Conservation (phyloP, 1,284 basidiomycete species). For the Coniophora puteana region DNA sequence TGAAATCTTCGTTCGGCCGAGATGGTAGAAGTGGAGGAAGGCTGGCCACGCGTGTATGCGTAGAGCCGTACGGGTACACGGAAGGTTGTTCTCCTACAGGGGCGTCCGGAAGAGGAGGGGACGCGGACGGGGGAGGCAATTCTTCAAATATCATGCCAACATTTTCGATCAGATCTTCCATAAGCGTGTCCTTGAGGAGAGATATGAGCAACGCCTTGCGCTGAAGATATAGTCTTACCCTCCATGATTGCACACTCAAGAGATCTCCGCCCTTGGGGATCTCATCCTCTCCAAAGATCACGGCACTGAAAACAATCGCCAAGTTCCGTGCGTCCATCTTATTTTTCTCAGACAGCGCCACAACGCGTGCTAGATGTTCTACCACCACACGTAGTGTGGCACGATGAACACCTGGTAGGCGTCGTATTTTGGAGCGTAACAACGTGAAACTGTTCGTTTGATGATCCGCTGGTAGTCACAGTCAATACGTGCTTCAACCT, state of each 20-base stretch:
- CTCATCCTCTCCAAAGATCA: slow-evolving; percentile 89
- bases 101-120: slow-evolving; percentile 66
- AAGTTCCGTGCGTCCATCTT: slow-evolving; percentile 95
- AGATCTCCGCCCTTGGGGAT: slow-evolving; percentile 73
- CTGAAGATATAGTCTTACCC: slow-evolving; percentile 42
- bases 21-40: too few species aligned
- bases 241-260: slow-evolving; percentile 65
- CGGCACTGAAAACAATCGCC: slow-evolving; percentile 81
- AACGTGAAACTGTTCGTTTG: slow-evolving; percentile 68
- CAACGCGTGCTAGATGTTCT: slow-evolving; percentile 84
- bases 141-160: slow-evolving; percentile 63
- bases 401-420: slow-evolving; percentile 85
- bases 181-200: slow-evolving; percentile 67
- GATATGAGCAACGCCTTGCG: slow-evolving; percentile 2
- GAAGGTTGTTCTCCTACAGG: slow-evolving; percentile 57
- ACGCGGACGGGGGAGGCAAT: slow-evolving; percentile 26
- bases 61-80: slow-evolving; percentile 60
- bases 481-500: slow-evolving; percentile 8
- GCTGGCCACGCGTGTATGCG: slow-evolving; percentile 56
- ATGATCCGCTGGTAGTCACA: slow-evolving; percentile 53
- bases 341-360: slow-evolving; percentile 68
- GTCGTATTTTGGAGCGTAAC: slow-evolving; percentile 77
- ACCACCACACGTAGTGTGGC: slow-evolving; percentile 85
- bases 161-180: slow-evolving; percentile 84
- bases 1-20: slow-evolving; percentile 56